Percentiles rank a stretch among this genome's conserved stretches.
Conservation (phyloP, 805 yeast species). For the Candida sanyiensis region DNA sequence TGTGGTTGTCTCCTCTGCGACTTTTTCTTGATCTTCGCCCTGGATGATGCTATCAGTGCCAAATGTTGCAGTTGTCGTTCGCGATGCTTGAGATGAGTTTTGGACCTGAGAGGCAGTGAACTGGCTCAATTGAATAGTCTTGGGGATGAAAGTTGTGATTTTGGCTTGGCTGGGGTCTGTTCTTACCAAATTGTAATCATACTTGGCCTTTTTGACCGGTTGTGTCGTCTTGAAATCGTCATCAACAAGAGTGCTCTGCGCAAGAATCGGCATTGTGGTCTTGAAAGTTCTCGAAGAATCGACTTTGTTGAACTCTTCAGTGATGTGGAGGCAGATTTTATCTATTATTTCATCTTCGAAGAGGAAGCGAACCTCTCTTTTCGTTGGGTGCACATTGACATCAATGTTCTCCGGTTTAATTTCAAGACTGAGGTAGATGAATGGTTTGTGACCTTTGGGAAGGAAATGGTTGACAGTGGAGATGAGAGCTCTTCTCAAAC, state of each 20-base stretch:
- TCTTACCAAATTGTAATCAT: slow-evolving; percentile 64
- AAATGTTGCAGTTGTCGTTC: too few relatives aligned
- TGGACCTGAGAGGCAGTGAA: neutral
- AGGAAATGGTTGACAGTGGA: slow-evolving; percentile 42
- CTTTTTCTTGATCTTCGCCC: too few relatives aligned
- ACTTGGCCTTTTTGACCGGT: slow-evolving; percentile 30
- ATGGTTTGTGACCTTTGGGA: slow-evolving; percentile 76
- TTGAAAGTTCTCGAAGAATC: slow-evolving; percentile 67
- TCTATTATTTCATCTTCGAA: slow-evolving; percentile 83
- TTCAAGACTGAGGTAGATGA: slow-evolving; percentile 66
- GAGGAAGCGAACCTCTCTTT: slow-evolving; percentile 82
- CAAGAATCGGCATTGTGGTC: slow-evolving; percentile 48
- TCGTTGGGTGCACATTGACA: slow-evolving; percentile 95
- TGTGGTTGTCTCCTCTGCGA: too few relatives aligned
- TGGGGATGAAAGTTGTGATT: slow-evolving; percentile 34
- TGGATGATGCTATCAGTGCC: too few relatives aligned
- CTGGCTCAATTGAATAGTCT: slow-evolving; percentile 2
- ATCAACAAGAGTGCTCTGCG: slow-evolving; percentile 4
- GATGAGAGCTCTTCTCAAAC: slow-evolving; percentile 61
- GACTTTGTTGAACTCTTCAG: slow-evolving; percentile 43
- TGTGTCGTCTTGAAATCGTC: slow-evolving; percentile 1
- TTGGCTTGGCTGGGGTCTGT: slow-evolving; percentile 64
- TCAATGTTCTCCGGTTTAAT: slow-evolving; percentile 71
- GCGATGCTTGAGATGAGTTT: neutral
- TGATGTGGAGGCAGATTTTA: slow-evolving; percentile 43